Base-by-base conservation (phyloP, 2,329 filamentous ascomycete genomes). In the Paecilomyces fulvus region DNA sequence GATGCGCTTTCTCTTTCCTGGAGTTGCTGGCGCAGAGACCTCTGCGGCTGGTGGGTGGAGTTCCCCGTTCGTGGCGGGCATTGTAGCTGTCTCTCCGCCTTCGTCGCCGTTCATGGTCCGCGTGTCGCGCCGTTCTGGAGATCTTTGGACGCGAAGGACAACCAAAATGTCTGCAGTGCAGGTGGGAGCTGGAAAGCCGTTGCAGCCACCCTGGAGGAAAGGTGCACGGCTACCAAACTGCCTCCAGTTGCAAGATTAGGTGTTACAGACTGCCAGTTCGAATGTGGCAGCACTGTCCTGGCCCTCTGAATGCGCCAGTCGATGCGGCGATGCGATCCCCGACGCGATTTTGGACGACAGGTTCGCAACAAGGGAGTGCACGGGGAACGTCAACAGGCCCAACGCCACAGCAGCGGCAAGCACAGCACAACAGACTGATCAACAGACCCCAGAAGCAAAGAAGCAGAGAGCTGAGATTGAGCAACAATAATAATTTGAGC, bases 1-100 rank as follows among this genome's bases (percentile, higher is more conserved):
- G 17, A 63, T 64, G 59, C 73, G 73, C 66, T 75, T 76, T 66
- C 73, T 71, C 61, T 76, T 76, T 49, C 67, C 71, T 53, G 73
- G 67, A 30, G 71, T 73, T 54, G 70, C 66, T 51, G 64, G 57
- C 30, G 61, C 61, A 54, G 65, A 60, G 10, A 66, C 59, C 52
- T 73, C 68, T 52, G 67, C 60, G 50, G 65, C 62, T 28, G 62
- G 58, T 31, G 63, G 61, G 59, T 65, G 63, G 30, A 65, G 60
- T 55, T 72, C 70, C 51, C 71, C 71, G 62, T 74, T 73, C 56
- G 66, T 66, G 55, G 64, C 56, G 48, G 68, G 64, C 56, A 71
- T 67, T 30, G 63, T 63, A 54, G 63, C 62, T 53, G 63, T 60
- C 46, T 66, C 63, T 60, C 64, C 65, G 55, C 63, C 64, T 64